Conservation (phyloP, 179 eudicot genomes). For the Amaranthus tricolor region DNA sequence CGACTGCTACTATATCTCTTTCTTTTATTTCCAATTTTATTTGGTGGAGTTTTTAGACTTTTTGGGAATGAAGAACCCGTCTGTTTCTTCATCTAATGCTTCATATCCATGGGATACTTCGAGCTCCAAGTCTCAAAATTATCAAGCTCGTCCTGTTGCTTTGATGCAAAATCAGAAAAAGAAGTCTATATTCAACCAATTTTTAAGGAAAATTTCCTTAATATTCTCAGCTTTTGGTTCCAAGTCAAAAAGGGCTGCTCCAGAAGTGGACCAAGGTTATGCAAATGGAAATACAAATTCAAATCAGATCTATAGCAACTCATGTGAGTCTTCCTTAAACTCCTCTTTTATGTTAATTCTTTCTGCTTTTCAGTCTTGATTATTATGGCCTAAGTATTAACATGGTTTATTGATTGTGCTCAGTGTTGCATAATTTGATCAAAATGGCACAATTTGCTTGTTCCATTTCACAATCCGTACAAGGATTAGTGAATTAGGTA, state of each 20-base stretch:
- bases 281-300: neutral
- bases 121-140: conserved; percentile 11
- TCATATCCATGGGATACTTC: conserved; percentile 7
- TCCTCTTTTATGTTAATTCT: neutral
- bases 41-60: neutral
- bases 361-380: no score
- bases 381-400: no score
- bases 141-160: conserved; percentile 13
- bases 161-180: conserved; percentile 23
- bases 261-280: conserved; percentile 11
- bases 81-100: conserved; percentile 14
- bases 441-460: no score
- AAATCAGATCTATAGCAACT: conserved; percentile 17
- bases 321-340: conserved; percentile 23
- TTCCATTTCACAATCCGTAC: no score
- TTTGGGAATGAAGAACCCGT: conserved; percentile 33
- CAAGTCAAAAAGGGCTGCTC: conserved; percentile 19
- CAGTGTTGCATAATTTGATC: no score
- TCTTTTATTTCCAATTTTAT: conserved; percentile 5
- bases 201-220: conserved; percentile 31
- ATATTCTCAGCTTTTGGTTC: conserved; percentile 30
- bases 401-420: no score
- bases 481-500: no score
- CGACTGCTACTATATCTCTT: neutral
- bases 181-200: conserved; percentile 16